Evolutionary conservation across 1,139 yeast species (phyloP), one percentile per base, ranked within the genome.

Genomic region (Scheffersomyces lignicola): DNA sequence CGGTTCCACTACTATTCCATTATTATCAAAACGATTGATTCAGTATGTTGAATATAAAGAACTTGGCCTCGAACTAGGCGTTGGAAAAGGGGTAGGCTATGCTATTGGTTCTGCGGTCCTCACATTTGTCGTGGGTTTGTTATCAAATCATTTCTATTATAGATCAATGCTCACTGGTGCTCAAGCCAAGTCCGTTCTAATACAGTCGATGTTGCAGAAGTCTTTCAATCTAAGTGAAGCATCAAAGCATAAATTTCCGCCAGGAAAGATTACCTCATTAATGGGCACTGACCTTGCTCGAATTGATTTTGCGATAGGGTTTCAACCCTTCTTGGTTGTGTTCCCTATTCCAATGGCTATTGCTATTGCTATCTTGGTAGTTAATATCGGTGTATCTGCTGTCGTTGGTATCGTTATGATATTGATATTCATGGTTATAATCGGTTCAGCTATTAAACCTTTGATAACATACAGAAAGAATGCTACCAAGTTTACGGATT

Each of bases 201-300:
- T 66, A 15, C 63, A 62, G 38, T 59, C 60, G 2, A 45, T 65
- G 7, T 49, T 65, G 28, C 57, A 52, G 17, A 65, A 65, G 37
- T 52, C 69, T 1, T 62, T 62, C 42, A 46, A 49, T 17, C 47
- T 63, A 22, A 58, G 49, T 42, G 60, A 60, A 4, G 48, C 47
- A 34, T 45, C 61, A 15, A 52, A 51, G 32, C 62, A 58, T 44
- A 50, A 56, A 38, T 65, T 43, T 36, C 52, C 69, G 2, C 33
- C 49, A 1, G 64, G 67, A 22, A 62, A 59, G 36, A 57, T 65
- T 39, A 65, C 71, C 12, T 62, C 81, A 12, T 60, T 86, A 52
- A 73, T 87, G 59, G 83, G 92, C 10, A 81, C 94, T 2, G 96
- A 87, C 54, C 69, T 87, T 37, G 77, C 90, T 18, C 76, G 95